Percentiles rank a stretch among this genome's conserved stretches.
Evolutionary conservation across 805 yeast genomes (phyloP).

Genomic region (Wickerhamomyces rabaulensis): DNA sequence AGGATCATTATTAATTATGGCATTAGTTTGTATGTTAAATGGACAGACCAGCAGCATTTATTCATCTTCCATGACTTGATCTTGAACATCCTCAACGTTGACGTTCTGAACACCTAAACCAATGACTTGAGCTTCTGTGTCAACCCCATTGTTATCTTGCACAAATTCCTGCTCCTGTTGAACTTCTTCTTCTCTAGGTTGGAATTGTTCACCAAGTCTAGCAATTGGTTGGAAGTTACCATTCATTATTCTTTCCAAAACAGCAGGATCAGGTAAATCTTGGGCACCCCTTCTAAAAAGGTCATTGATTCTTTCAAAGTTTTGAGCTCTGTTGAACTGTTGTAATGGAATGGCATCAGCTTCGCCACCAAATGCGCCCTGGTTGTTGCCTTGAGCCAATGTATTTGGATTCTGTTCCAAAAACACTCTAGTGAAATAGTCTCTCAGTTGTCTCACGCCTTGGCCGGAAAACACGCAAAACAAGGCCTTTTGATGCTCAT

Average conservation of each 20-base stretch:
- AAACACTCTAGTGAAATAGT: slow-evolving; percentile 46
- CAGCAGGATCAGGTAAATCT: not conserved
- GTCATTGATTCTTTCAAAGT: slow-evolving; percentile 2
- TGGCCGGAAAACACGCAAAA: slow-evolving; percentile 93
- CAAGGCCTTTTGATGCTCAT: slow-evolving; percentile 72
- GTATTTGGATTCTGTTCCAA: slow-evolving; percentile 1
- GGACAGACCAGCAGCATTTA: not conserved
- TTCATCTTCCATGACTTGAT: slow-evolving; percentile 1
- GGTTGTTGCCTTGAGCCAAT: not conserved
- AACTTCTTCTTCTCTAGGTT: not conserved
- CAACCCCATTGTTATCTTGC: not conserved
- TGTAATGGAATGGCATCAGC: slow-evolving; percentile 1
- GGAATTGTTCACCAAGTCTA: not conserved
- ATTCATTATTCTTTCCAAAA: not conserved
- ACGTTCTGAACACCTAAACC: not conserved
- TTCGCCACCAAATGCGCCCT: not conserved
- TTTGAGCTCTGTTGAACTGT: not conserved
- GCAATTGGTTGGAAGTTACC: not conserved
- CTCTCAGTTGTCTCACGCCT: slow-evolving; percentile 75
- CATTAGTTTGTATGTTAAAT: not conserved
- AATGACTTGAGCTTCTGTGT: not conserved
- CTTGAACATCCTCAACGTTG: not conserved
- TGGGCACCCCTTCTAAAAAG: not conserved
- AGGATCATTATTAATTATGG: not conserved
- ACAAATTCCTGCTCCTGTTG: not conserved